Conservation (phyloP, 352 stramenopile species). For the Globisporangium yorkense region DNA sequence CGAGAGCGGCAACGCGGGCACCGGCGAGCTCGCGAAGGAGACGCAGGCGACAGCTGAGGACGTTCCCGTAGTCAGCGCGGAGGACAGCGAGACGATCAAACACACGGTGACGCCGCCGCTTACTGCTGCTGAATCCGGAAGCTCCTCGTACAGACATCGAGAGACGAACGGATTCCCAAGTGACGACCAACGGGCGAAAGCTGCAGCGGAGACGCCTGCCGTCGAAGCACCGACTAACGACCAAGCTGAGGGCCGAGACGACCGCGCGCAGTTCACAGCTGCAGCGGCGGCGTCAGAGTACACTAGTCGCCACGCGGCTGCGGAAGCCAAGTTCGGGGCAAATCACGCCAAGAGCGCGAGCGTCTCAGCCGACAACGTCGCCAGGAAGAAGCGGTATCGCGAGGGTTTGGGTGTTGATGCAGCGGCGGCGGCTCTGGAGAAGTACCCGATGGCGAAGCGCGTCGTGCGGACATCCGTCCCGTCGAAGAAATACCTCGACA, state of each 20-base stretch:
- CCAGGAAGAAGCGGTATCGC: conserved; percentile 13
- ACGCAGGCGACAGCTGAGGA: neutral
- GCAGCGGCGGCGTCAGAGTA: neutral
- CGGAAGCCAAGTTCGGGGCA: neutral
- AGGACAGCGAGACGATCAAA: neutral
- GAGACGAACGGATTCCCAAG: neutral
- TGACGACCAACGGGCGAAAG: neutral
- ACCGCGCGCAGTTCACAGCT: neutral
- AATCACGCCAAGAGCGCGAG: conserved; percentile 4
- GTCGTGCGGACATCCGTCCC: conserved; percentile 34
- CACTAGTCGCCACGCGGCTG: neutral
- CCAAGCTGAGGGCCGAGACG: neutral
- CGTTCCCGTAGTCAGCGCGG: too few relatives aligned
- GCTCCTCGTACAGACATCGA: neutral
- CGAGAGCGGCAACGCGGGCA: conserved; percentile 9
- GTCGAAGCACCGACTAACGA: neutral
- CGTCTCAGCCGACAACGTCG: conserved; percentile 11
- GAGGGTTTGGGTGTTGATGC: conserved; percentile 6
- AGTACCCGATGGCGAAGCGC: conserved; percentile 11
- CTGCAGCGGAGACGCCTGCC: neutral
- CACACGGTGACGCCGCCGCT: too few relatives aligned
- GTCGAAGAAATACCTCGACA: conserved; percentile 40
- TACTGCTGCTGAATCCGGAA: neutral
- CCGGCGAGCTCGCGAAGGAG: conserved; percentile 4
- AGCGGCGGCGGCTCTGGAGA: conserved; percentile 2